Percentiles rank a stretch among this genome's conserved stretches.
These are phyloP conservation scores for Rhodosporidiobolus odoratus DNA, from an alignment of 768 basidiomycete genomes.

Conservation along the genomic window DNA sequence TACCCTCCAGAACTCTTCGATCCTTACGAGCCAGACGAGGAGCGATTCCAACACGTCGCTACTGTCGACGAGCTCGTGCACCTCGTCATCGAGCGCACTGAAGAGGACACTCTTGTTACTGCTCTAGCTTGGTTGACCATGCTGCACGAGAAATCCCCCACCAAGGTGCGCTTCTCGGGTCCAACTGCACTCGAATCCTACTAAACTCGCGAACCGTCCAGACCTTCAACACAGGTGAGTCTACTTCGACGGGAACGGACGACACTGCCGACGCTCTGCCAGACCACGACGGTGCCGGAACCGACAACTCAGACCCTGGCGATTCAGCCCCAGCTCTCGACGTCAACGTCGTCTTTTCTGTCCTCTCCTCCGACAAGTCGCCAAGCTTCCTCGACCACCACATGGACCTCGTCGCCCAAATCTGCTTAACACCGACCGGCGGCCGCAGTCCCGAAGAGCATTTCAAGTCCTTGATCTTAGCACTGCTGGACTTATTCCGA, in stretches of 20 bases:
- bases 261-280: too few relatives aligned
- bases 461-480: constrained; percentile 92
- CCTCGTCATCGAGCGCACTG: constrained; percentile 89
- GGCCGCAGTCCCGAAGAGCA: constrained; percentile 78
- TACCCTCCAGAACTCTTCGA: constrained; percentile 16
- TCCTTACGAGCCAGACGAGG: constrained; percentile 52
- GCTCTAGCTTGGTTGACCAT: constrained; percentile 97
- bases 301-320: too few relatives aligned
- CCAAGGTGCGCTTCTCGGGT: constrained; percentile 59
- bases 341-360: too few relatives aligned
- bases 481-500: constrained; percentile 87
- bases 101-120: constrained; percentile 92
- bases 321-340: too few relatives aligned
- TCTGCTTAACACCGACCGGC: constrained; percentile 44
- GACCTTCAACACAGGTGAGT: too few relatives aligned
- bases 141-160: constrained; percentile 95
- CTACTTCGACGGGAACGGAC: too few relatives aligned
- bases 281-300: too few relatives aligned
- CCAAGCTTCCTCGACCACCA: too few relatives aligned
- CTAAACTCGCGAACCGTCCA: too few relatives aligned
- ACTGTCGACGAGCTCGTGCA: constrained; percentile 89
- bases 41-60: constrained; percentile 82
- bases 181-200: background rate
- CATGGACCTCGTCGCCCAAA: too few relatives aligned
- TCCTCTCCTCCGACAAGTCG: too few relatives aligned